These are phyloP conservation scores for Fusarium duplospermum DNA, from an alignment of 2,329 filamentous ascomycete genomes.

Conservation along the genomic window DNA sequence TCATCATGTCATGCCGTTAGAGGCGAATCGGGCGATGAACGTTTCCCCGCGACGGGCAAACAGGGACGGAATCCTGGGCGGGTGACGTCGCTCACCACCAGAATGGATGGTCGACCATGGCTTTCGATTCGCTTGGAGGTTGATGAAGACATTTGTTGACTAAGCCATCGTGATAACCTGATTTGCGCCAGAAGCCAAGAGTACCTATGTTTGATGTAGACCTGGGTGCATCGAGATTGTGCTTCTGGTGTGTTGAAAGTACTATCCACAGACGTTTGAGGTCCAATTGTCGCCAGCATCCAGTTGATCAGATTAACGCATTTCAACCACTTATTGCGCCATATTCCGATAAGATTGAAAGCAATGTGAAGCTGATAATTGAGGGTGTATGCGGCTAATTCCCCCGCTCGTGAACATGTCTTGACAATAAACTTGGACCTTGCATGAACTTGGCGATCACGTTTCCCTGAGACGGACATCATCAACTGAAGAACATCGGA, in stretches of 20 bases:
- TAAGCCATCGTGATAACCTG: not conserved
- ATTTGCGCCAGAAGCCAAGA: not conserved
- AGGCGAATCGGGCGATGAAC: conserved; percentile 37
- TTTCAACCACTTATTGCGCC: not conserved
- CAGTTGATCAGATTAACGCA: not conserved
- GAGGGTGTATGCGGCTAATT: not conserved
- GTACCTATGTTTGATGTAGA: not conserved
- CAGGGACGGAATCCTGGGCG: conserved; percentile 39
- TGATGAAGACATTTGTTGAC: not conserved
- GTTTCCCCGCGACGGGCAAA: conserved; percentile 38
- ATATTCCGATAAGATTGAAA: not conserved
- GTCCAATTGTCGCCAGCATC: not conserved
- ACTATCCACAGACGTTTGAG: not conserved
- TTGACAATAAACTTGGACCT: not conserved
- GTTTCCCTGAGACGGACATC: not conserved
- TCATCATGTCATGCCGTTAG: conserved; percentile 39
- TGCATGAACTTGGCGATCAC: not conserved
- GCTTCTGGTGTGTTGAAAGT: not conserved
- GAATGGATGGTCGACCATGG: conserved; percentile 12
- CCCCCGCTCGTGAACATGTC: not conserved
- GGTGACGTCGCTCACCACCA: conserved; percentile 40
- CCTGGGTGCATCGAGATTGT: not conserved
- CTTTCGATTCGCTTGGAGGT: not conserved
- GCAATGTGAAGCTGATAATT: not conserved
- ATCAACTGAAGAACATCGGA: not conserved